These are phyloP conservation scores for Nakaseomyces delphensis DNA, from an alignment of 1,139 yeast genomes.

Conservation along the genomic window DNA sequence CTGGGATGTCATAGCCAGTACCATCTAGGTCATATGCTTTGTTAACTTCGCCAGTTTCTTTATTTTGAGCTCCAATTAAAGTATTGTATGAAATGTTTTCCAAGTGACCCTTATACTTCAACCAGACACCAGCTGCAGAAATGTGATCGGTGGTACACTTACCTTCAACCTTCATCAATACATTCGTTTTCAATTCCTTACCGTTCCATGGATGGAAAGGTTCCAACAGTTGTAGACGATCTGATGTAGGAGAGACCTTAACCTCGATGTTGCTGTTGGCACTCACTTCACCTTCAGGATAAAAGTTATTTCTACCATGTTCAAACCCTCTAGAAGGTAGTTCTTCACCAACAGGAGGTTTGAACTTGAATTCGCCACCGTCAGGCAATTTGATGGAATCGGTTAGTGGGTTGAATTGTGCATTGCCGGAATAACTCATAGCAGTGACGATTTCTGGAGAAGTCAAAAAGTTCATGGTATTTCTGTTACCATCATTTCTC, in stretches of 20 bases:
- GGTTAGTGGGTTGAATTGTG: constrained; percentile 77
- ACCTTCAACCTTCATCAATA: constrained; percentile 86
- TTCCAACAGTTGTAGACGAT: constrained; percentile 72
- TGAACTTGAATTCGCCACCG: constrained; percentile 66
- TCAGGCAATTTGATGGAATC: constrained; percentile 59
- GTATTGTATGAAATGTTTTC: constrained; percentile 94
- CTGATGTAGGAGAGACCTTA: constrained; percentile 68
- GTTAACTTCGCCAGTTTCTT: constrained; percentile 94
- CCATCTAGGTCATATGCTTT: constrained; percentile 85
- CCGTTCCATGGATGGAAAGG: constrained; percentile 87
- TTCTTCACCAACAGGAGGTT: constrained; percentile 72
- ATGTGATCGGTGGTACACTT: constrained; percentile 98
- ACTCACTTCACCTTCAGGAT: constrained; percentile 74
- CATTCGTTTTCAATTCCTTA: constrained; percentile 65
- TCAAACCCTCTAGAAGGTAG: constrained; percentile 75
- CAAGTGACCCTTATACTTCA: constrained; percentile 94
- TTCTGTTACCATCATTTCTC: constrained; percentile 95
- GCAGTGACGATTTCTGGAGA: constrained; percentile 97
- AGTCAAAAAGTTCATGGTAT: constrained; percentile 91
- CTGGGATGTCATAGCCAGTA: constrained; percentile 74
- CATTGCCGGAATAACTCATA: constrained; percentile 86
- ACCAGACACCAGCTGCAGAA: constrained; percentile 99
- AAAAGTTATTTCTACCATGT: constrained; percentile 71
- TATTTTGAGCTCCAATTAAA: constrained; percentile 91
- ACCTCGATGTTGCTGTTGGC: constrained; percentile 54